A percentile compares a stretch with the other conserved stretches of the same genome.
Evolutionary conservation across 768 basidiomycete species (phyloP).

Genomic region (Coprinopsis sp.): DNA sequence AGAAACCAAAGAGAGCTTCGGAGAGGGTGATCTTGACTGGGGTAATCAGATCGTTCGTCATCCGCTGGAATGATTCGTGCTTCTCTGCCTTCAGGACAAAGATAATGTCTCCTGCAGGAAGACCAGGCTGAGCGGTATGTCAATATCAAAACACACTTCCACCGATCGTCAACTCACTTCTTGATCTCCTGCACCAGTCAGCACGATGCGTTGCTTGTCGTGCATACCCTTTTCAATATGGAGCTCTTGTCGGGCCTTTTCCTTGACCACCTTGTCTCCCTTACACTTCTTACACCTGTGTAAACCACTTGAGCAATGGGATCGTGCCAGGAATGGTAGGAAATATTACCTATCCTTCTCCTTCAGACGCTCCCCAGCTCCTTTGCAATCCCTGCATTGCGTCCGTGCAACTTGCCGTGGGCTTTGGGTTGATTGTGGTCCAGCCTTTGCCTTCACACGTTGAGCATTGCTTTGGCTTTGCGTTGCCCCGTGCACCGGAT

Average conservation of each 20-base stretch:
- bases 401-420: conserved; percentile 33
- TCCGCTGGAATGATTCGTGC: conserved; percentile 81
- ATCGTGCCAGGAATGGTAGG: conserved; percentile 4
- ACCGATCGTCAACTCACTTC: conserved; percentile 43
- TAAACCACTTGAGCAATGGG: conserved; percentile 5
- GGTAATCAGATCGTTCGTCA: conserved; percentile 75
- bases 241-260: conserved; percentile 87
- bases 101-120: conserved; percentile 87
- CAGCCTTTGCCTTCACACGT: conserved; percentile 84
- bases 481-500: conserved; percentile 74
- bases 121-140: conserved; percentile 55
- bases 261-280: conserved; percentile 75
- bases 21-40: conserved; percentile 84
- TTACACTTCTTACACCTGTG: conserved; percentile 94
- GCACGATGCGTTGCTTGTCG: conserved; percentile 77
- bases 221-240: conserved; percentile 84
- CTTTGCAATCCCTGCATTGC: conserved; percentile 66
- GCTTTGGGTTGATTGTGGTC: conserved; percentile 54
- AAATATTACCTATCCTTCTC: conserved; percentile 74
- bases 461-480: conserved; percentile 80
- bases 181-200: conserved; percentile 91
- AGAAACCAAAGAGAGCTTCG: conserved; percentile 94
- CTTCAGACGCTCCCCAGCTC: conserved; percentile 63
- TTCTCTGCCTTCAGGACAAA: conserved; percentile 66
- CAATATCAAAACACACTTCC: conserved; percentile 8